phyloP scores from a whole-genome alignment of 768 basidiomycete genomes.

The Clathrus columnatus region DNA sequence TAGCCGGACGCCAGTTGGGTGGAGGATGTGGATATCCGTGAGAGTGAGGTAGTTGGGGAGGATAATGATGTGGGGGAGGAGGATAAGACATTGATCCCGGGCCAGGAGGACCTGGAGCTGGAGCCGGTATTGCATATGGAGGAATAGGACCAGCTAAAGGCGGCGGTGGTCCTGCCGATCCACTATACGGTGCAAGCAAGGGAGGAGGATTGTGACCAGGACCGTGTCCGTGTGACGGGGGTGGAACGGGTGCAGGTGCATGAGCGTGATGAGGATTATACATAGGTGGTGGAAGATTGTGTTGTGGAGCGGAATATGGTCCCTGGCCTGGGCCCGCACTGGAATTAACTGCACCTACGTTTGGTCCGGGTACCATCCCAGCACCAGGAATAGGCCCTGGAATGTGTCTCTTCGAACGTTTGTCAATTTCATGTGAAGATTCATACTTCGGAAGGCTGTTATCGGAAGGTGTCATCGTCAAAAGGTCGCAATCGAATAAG shows the following conservation, averaged over 20 bases:
- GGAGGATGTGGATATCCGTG: background rate
- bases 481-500: background rate
- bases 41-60: background rate
- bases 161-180: background rate
- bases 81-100: background rate
- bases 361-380: background rate
- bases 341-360: background rate
- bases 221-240: background rate
- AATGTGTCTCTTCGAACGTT: slow-evolving; percentile 48
- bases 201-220: background rate
- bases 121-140: too few relatives aligned
- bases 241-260: slow-evolving; percentile 11
- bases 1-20: background rate
- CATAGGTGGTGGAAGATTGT: background rate
- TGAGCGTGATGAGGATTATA: background rate
- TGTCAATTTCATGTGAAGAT: slow-evolving; percentile 77
- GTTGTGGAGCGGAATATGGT: background rate
- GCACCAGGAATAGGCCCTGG: slow-evolving; percentile 1
- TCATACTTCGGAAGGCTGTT: slow-evolving; percentile 66
- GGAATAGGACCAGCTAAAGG: background rate
- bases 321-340: background rate
- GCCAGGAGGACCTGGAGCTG: background rate
- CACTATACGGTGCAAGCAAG: background rate
- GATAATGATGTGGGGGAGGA: background rate
- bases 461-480: background rate